Conservation (phyloP, 2,329 filamentous ascomycete genomes). For the Colletotrichum falcatum region DNA sequence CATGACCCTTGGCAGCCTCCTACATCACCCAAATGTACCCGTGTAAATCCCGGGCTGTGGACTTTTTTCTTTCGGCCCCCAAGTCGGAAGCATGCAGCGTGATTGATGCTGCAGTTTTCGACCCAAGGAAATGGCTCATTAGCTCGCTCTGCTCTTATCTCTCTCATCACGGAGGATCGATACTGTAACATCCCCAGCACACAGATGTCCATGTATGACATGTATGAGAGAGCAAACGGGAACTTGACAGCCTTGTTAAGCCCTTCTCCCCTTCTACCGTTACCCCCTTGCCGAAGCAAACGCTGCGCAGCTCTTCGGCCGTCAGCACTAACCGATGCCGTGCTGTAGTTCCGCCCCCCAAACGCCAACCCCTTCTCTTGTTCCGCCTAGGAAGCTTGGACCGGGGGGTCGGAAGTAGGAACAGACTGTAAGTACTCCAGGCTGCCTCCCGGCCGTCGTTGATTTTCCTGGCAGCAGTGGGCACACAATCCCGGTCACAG, state of each 20-base stretch:
- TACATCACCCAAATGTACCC: not conserved
- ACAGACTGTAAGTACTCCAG: not conserved
- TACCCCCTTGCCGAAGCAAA: not conserved
- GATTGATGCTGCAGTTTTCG: not conserved
- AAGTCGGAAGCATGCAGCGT: not conserved
- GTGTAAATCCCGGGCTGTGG: not conserved
- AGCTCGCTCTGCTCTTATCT: not conserved
- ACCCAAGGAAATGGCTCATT: not conserved
- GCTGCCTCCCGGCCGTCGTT: constrained; percentile 14
- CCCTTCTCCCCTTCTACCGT: not conserved
- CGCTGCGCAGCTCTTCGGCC: not conserved
- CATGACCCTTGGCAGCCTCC: not conserved
- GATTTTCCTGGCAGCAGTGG: not conserved
- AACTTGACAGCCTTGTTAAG: constrained; percentile 12
- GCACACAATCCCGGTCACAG: too few species aligned
- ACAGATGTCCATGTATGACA: not conserved
- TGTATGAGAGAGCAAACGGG: not conserved
- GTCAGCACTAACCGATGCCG: constrained; percentile 2
- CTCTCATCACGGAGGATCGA: not conserved
- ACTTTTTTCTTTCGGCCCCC: not conserved
- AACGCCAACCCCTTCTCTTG: not conserved
- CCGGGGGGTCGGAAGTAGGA: not conserved
- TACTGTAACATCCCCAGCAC: too few species aligned
- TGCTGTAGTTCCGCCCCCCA: constrained; percentile 10
- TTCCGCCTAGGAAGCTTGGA: not conserved